These are phyloP conservation scores for Chlorella vulgaris DNA, from an alignment of 139 green algal species.

Conservation along the genomic window DNA sequence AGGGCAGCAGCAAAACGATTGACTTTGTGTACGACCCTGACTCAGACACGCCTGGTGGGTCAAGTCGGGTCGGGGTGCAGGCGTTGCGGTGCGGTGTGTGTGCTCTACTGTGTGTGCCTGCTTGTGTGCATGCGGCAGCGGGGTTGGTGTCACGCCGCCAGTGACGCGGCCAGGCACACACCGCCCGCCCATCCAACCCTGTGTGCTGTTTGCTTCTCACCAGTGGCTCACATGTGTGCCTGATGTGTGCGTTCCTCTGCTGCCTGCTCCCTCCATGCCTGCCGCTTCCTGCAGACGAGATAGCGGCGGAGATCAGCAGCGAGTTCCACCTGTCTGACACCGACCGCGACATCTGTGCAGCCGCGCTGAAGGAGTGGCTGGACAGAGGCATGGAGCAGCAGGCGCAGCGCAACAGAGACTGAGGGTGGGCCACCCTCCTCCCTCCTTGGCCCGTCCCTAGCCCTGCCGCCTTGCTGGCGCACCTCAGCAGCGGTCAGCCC, in stretches of 20 bases:
- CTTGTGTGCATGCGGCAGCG: too few relatives aligned
- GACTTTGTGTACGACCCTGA: conserved; percentile 96
- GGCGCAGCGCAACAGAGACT: not conserved
- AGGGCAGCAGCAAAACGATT: conserved; percentile 73
- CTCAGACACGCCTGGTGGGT: conserved; percentile 83
- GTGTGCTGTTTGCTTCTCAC: too few relatives aligned
- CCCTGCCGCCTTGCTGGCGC: too few relatives aligned
- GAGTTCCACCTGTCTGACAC: conserved; percentile 89
- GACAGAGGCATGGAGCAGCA: conserved; percentile 61
- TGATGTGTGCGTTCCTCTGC: not conserved
- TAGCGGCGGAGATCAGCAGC: conserved; percentile 92
- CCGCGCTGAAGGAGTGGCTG: conserved; percentile 89
- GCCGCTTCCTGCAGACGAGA: conserved; percentile 65
- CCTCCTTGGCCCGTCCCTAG: not conserved
- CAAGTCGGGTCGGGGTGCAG: too few relatives aligned
- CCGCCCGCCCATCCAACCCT: too few relatives aligned
- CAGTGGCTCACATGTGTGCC: too few relatives aligned
- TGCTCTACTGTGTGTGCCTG: not conserved
- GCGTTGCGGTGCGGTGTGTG: too few relatives aligned
- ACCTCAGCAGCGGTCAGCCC: too few relatives aligned
- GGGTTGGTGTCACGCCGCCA: too few relatives aligned
- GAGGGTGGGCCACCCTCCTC: too few relatives aligned
- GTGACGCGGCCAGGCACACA: too few relatives aligned
- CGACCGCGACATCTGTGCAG: conserved; percentile 90
- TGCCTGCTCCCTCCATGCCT: not conserved